Evolutionary conservation across 257 asterid genomes (phyloP).

Genomic region (Petrea volubilis): DNA sequence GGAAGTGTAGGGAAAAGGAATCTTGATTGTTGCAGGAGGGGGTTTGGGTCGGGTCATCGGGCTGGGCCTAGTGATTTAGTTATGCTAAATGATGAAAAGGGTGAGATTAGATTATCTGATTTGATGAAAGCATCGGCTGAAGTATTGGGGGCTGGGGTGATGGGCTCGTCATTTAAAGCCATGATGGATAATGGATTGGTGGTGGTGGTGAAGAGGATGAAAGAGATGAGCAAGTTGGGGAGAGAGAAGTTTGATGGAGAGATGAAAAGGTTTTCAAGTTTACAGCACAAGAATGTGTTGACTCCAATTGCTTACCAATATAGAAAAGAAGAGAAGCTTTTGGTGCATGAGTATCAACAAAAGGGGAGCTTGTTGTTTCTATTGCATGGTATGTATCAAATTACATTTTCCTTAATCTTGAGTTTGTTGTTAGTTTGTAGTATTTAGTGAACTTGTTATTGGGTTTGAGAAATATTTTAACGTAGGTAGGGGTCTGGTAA

Average conservation of each 20-base stretch:
- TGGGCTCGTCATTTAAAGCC: constrained; percentile 74
- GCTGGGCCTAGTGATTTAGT: constrained; percentile 45
- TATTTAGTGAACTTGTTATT: no score
- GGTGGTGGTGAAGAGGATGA: constrained; percentile 77
- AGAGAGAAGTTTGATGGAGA: constrained; percentile 65
- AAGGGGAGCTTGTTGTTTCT: constrained; percentile 56
- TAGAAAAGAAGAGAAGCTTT: constrained; percentile 75
- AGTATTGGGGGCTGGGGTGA: constrained; percentile 59
- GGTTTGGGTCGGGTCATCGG: constrained; percentile 27
- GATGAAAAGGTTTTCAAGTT: constrained; percentile 54
- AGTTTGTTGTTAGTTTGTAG: no score
- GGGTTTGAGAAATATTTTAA: no score
- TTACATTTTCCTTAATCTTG: not conserved
- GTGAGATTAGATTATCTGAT: constrained; percentile 66
- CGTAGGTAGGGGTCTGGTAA: no score
- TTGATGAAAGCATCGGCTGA: constrained; percentile 86
- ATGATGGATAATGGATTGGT: constrained; percentile 52
- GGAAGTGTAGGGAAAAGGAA: constrained; percentile 32
- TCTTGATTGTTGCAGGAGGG: constrained; percentile 1
- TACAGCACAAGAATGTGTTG: constrained; percentile 61
- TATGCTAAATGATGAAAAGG: constrained; percentile 54
- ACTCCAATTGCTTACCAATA: constrained; percentile 76
- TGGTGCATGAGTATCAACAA: constrained; percentile 59
- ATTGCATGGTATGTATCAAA: constrained; percentile 57
- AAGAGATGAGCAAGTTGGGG: constrained; percentile 49